Conservation (phyloP, 345 rosid genomes). For the Lagerstroemia speciosa region DNA sequence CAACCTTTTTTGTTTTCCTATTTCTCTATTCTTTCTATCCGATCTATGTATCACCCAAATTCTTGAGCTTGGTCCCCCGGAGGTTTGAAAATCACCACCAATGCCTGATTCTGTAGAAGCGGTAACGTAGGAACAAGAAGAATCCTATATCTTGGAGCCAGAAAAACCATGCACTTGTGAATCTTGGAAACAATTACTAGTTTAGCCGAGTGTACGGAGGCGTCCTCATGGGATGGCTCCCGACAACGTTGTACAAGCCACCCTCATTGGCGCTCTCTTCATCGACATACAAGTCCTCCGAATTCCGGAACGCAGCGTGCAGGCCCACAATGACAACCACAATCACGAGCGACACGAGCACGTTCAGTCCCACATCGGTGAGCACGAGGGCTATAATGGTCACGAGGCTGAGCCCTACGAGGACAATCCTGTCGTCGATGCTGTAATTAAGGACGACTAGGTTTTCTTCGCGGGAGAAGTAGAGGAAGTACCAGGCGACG, state of each 20-base stretch:
- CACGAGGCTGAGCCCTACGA: conserved; percentile 38
- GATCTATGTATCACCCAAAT: not conserved
- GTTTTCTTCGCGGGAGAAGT: conserved; percentile 59
- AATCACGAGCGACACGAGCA: conserved; percentile 49
- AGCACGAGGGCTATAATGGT: conserved; percentile 62
- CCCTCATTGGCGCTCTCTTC: conserved; percentile 52
- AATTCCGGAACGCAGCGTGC: conserved; percentile 55
- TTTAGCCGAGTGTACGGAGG: conserved; percentile 34
- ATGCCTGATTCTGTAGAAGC: not conserved
- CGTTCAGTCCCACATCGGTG: conserved; percentile 70
- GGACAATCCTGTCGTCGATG: conserved; percentile 53
- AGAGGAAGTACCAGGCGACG: conserved; percentile 66
- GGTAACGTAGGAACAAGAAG: not conserved
- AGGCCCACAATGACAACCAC: conserved; percentile 48
- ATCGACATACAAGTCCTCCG: conserved; percentile 66
- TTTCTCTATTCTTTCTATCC: not conserved
- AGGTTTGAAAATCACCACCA: not conserved
- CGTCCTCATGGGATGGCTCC: conserved; percentile 33
- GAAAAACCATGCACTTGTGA: not conserved
- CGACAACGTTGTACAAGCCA: conserved; percentile 57
- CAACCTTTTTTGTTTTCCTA: not conserved
- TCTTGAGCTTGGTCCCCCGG: not conserved
- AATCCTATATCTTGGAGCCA: not conserved
- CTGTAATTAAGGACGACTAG: conserved; percentile 34
- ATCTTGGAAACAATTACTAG: not conserved